phyloP scores from a whole-genome alignment of 192 early-diverging fungal genomes.

The Coemansia aciculifera region DNA sequence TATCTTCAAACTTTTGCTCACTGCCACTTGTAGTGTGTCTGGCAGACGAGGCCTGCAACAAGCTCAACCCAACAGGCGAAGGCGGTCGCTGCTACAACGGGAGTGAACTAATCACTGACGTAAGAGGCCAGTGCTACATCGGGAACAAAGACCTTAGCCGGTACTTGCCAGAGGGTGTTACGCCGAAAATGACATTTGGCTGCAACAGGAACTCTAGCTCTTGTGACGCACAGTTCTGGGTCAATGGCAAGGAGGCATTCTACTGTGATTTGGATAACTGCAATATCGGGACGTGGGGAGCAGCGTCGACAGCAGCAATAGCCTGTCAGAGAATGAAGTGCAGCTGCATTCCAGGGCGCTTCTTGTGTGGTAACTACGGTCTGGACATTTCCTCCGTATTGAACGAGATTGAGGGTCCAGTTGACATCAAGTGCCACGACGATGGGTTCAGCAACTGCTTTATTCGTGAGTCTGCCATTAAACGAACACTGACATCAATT shows the following conservation, averaged over 20 bases:
- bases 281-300: slow-evolving; percentile 54
- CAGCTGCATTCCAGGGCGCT: slow-evolving; percentile 72
- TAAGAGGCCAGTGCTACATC: slow-evolving; percentile 73
- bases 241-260: slow-evolving; percentile 83
- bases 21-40: slow-evolving; percentile 58
- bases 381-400: slow-evolving; percentile 83
- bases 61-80: slow-evolving; percentile 65
- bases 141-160: slow-evolving; percentile 62
- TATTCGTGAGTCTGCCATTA: slow-evolving; percentile 57
- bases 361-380: slow-evolving; percentile 83
- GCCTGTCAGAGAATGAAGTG: slow-evolving; percentile 79
- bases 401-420: slow-evolving; percentile 76
- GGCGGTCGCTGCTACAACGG: slow-evolving; percentile 78
- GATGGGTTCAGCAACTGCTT: slow-evolving; percentile 84
- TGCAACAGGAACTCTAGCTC: slow-evolving; percentile 61
- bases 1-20: background rate
- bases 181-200: slow-evolving; percentile 76
- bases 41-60: slow-evolving; percentile 64
- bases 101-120: slow-evolving; percentile 66
- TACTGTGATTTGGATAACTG: slow-evolving; percentile 85
- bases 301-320: slow-evolving; percentile 53
- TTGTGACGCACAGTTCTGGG: slow-evolving; percentile 87
- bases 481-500: slow-evolving; percentile 51
- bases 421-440: slow-evolving; percentile 66
- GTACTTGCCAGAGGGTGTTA: slow-evolving; percentile 59